Evolutionary conservation across 2,329 filamentous ascomycete genomes (phyloP).

Genomic region (Venturia oleaginea): DNA sequence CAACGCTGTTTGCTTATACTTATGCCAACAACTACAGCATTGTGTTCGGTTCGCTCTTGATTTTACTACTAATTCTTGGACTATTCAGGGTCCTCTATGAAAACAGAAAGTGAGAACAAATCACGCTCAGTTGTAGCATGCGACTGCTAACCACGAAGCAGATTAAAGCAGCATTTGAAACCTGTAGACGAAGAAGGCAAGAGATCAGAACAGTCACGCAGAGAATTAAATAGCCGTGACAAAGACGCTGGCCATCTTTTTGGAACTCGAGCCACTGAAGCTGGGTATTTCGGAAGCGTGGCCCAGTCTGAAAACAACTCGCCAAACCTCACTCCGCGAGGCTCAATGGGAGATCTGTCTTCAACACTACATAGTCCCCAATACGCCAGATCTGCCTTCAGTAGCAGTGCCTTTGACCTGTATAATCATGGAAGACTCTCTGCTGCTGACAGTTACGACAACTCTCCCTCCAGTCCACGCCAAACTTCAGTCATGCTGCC

Average conservation of each 20-base stretch:
- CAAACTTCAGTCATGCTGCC: neutral
- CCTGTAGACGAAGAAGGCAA: constrained; percentile 24
- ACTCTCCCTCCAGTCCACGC: neutral
- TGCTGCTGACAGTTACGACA: neutral
- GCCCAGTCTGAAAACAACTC: constrained; percentile 23
- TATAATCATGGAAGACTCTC: neutral
- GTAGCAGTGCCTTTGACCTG: neutral
- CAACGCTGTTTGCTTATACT: constrained; percentile 5
- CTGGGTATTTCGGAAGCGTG: constrained; percentile 32
- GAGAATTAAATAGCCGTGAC: constrained; percentile 13
- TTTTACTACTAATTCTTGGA: constrained; percentile 25
- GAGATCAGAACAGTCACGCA: constrained; percentile 27
- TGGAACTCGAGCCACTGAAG: constrained; percentile 32
- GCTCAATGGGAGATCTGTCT: neutral
- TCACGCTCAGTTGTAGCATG: neutral
- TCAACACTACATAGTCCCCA: neutral
- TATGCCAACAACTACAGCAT: constrained; percentile 19
- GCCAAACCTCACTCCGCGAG: neutral
- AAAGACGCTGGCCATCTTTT: constrained; percentile 28
- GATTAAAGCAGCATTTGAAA: constrained; percentile 20
- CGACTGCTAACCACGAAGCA: neutral
- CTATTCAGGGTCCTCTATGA: constrained; percentile 27
- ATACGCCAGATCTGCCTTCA: neutral
- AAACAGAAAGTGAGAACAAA: constrained; percentile 26
- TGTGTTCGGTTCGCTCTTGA: constrained; percentile 25